Base-by-base conservation (phyloP, 225 moss, liverwort and hornwort genomes). In the Sphagnum contortum region DNA sequence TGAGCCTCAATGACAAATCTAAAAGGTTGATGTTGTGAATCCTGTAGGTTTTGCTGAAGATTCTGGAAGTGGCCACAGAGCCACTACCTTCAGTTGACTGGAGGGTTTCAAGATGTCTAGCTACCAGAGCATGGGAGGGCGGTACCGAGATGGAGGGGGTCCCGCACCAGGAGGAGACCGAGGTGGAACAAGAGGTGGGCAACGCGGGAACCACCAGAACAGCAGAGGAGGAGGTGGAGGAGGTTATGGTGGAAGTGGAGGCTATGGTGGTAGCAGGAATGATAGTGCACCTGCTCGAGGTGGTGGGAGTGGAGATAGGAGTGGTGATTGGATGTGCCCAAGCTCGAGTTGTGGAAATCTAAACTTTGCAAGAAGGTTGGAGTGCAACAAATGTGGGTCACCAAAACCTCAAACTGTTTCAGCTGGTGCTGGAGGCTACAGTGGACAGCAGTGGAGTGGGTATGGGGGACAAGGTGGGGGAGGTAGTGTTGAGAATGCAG, bases 311-410 rank as follows among this genome's bases (percentile, higher is more conserved):
- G 85, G 79, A 2, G 81, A 81, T 56, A 70, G 82, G 50, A 82
- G 82, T 6, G 82, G 85, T 9, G 82, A 86, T 10, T 86, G 82
- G 82, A 73, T 70, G 2, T 86, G 85, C 68, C 85, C 82, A 55
- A 86, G 79, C 76, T 61, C 76, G 52, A 81, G 70, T 47, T 86
- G 85, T 49, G 85, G 85, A 62, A 86, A 86, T 59, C 73, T 79
- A 7, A 86, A 82, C 70, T 86, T 86, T 51, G 85, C 85, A 52
- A 72, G 82, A 11, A 67, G 82, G 66, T 79, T 79, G 79, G 85
- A 82, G 54, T 86, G 86, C 66, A 86, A 86, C 47, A 86, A 86
- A 49, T 86, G 86, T 49, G 68, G 66, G 63, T 74, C 74, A 8
- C 75, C 77, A 8, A 86, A 86, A 70, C 86, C 86, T 4, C 79